A percentile compares a stretch with the other conserved stretches of the same genome.
These are phyloP conservation scores for Lanmaoa pseudosensibilis DNA, from an alignment of 768 basidiomycete species.

Conservation along the genomic window DNA sequence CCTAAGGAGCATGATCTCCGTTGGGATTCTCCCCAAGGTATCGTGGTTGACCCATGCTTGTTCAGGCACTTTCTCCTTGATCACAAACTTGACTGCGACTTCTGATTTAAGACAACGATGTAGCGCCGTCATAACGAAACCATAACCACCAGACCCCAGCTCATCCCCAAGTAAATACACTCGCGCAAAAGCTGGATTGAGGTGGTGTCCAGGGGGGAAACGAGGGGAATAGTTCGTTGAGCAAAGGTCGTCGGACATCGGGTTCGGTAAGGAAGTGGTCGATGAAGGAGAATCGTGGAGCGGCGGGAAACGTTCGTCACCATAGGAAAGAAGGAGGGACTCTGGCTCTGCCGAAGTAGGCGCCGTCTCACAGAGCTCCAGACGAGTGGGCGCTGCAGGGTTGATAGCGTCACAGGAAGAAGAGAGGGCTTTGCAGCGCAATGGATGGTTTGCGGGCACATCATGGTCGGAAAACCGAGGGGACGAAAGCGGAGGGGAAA, in stretches of 20 bases:
- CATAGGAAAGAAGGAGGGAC: constrained; percentile 28
- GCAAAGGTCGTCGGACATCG: constrained; percentile 12
- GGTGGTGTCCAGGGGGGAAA: constrained; percentile 61
- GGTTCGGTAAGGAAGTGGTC: background rate
- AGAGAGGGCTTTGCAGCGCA: background rate
- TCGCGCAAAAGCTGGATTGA: constrained; percentile 60
- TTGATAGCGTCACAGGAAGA: background rate
- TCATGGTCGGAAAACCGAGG: background rate
- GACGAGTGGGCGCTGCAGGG: background rate
- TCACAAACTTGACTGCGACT: constrained; percentile 95
- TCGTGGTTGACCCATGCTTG: constrained; percentile 59
- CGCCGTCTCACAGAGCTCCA: background rate
- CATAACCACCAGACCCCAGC: constrained; percentile 90
- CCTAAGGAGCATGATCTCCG: constrained; percentile 77
- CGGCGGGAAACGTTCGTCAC: constrained; percentile 1
- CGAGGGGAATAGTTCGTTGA: constrained; percentile 41
- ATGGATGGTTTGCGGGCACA: background rate
- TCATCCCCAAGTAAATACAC: constrained; percentile 68
- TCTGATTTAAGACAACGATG: constrained; percentile 60
- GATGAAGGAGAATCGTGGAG: constrained; percentile 4
- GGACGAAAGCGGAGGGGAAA: background rate
- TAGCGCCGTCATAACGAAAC: constrained; percentile 88
- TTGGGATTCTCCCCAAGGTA: constrained; percentile 63
- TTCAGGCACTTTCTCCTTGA: constrained; percentile 66
- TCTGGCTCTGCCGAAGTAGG: background rate